Conservation (phyloP, 345 rosid species). For the Acer negundo region DNA sequence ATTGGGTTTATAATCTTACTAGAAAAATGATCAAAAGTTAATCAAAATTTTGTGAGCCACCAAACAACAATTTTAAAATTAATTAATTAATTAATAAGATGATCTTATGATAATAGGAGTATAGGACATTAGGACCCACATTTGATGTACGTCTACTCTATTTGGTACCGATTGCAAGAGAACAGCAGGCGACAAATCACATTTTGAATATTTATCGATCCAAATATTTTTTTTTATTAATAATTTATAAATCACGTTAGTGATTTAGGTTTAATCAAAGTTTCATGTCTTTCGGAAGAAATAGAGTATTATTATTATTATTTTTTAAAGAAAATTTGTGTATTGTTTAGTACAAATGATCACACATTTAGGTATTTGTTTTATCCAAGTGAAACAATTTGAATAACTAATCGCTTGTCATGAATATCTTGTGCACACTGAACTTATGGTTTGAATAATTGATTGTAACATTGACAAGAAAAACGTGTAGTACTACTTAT, state of each 20-base stretch:
- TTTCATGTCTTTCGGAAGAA: too few relatives aligned
- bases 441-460: too few relatives aligned
- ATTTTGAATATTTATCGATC: not conserved
- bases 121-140: constrained; percentile 11
- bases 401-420: too few relatives aligned
- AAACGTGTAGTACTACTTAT: too few relatives aligned
- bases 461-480: too few relatives aligned
- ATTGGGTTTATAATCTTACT: not conserved
- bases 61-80: constrained; percentile 1
- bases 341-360: too few relatives aligned
- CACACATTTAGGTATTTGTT: too few relatives aligned
- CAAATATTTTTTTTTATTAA: not conserved
- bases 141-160: constrained; percentile 17
- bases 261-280: too few relatives aligned
- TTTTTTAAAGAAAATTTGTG: too few relatives aligned
- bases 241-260: not conserved
- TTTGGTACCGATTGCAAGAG: not conserved
- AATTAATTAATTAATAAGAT: not conserved
- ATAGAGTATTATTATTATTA: too few relatives aligned
- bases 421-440: too few relatives aligned
- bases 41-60: not conserved
- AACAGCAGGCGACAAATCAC: not conserved
- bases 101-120: constrained; percentile 6
- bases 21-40: not conserved
- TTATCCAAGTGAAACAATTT: too few relatives aligned